Conservation (phyloP, 2,329 filamentous ascomycete genomes). For the Colletotrichum sp. region DNA sequence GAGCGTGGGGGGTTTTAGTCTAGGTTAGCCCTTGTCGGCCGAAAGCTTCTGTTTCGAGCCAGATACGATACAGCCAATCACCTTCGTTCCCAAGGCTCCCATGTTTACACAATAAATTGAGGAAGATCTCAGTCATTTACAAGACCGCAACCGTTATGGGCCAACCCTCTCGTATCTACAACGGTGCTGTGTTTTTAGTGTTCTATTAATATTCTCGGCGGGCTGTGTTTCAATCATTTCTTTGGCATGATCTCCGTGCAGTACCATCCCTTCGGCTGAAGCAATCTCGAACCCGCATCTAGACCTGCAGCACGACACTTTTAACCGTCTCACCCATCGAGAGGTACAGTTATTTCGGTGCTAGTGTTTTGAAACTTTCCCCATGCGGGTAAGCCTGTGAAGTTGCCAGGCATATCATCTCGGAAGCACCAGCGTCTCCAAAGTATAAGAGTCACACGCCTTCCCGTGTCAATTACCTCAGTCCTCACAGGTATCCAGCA, state of each 20-base stretch:
- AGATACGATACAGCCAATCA: background rate
- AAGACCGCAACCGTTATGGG: background rate
- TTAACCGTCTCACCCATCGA: background rate
- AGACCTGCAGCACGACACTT: background rate
- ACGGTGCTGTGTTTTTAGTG: background rate
- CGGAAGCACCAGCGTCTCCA: background rate
- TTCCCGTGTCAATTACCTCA: background rate
- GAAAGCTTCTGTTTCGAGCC: background rate
- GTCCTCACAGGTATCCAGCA: background rate
- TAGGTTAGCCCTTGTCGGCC: background rate
- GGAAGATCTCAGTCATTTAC: background rate
- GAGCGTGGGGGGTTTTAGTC: background rate
- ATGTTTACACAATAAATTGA: background rate
- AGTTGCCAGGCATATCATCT: background rate
- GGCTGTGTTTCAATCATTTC: background rate
- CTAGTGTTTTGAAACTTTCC: background rate
- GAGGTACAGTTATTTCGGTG: accelerated
- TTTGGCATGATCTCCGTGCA: background rate
- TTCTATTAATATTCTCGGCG: background rate
- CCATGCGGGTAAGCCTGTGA: background rate
- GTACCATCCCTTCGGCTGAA: background rate
- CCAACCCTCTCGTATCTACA: background rate
- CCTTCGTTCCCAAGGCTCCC: background rate
- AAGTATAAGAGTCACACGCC: background rate
- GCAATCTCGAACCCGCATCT: background rate